These are phyloP conservation scores for Tolypocladium sp. DNA, from an alignment of 2,329 filamentous ascomycete genomes.

Conservation along the genomic window DNA sequence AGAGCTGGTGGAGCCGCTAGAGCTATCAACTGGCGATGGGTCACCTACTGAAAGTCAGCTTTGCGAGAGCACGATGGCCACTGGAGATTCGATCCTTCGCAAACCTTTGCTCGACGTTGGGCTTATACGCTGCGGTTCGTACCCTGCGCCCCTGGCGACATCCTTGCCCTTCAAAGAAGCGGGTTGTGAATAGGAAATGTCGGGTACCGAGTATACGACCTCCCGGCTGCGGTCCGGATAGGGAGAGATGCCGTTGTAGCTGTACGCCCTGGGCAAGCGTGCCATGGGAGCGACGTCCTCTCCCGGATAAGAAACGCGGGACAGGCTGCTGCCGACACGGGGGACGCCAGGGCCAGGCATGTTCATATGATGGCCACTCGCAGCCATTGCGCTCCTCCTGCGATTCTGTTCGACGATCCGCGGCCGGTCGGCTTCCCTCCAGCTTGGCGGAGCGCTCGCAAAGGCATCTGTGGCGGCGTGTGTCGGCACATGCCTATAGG, in stretches of 20 bases:
- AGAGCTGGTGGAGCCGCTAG: conserved; percentile 26
- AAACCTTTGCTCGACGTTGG: conserved; percentile 28
- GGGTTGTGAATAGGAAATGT: conserved; percentile 12
- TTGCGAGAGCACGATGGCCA: background rate
- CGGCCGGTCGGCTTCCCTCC: conserved; percentile 34
- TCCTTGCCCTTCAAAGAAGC: conserved; percentile 34
- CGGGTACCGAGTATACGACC: conserved; percentile 19
- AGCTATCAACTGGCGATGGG: conserved; percentile 19
- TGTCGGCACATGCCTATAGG: conserved; percentile 52
- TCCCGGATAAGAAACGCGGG: conserved; percentile 36
- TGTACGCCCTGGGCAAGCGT: conserved; percentile 32
- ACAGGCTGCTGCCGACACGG: conserved; percentile 38
- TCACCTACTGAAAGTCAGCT: background rate
- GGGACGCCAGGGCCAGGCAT: conserved; percentile 27
- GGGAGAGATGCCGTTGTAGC: conserved; percentile 29
- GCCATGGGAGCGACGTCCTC: conserved; percentile 28
- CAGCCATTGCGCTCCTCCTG: conserved; percentile 37
- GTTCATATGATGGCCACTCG: conserved; percentile 26
- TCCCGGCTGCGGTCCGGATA: conserved; percentile 15
- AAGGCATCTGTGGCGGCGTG: conserved; percentile 53
- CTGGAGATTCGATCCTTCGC: background rate
- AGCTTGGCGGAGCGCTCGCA: conserved; percentile 41
- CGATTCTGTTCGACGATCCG: conserved; percentile 42
- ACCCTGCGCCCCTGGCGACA: conserved; percentile 19
- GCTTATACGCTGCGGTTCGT: conserved; percentile 23